These are phyloP conservation scores for Leccinum sublutescens DNA, from an alignment of 768 basidiomycete species.

Conservation along the genomic window DNA sequence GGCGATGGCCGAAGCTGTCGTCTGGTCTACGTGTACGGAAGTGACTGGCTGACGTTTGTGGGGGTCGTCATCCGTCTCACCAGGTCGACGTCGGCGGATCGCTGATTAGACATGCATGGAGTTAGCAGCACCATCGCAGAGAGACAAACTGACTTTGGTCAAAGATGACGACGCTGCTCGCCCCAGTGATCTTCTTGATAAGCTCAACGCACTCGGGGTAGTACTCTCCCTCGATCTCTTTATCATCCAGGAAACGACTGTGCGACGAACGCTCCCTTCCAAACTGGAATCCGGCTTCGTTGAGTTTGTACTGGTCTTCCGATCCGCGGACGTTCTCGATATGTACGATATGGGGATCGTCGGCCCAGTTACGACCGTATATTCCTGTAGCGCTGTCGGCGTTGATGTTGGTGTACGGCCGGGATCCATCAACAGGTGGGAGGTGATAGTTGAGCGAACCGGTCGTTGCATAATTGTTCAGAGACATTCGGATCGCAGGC, in stretches of 20 bases:
- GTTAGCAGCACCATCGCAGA: background rate
- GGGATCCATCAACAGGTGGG: conserved; percentile 21
- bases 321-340: conserved; percentile 37
- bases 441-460: conserved; percentile 18
- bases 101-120: conserved; percentile 26
- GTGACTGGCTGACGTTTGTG: conserved; percentile 45
- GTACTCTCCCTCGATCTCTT: conserved; percentile 37
- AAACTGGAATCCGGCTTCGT: conserved; percentile 38
- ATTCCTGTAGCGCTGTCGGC: conserved; percentile 14
- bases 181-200: conserved; percentile 40
- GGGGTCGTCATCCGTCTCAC: conserved; percentile 34
- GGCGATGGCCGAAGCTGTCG: conserved; percentile 30
- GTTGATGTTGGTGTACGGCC: conserved; percentile 18
- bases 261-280: conserved; percentile 24
- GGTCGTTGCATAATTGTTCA: conserved; percentile 17
- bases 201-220: conserved; percentile 39
- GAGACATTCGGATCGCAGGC: conserved; percentile 5
- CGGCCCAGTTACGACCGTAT: conserved; percentile 21
- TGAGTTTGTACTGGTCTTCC: conserved; percentile 32
- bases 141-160: conserved; percentile 37
- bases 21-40: conserved; percentile 48
- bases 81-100: conserved; percentile 42
- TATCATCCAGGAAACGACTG: conserved; percentile 33
- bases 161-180: conserved; percentile 38
- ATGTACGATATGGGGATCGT: conserved; percentile 11